A percentile compares a stretch with the other conserved stretches of the same genome.
Evolutionary conservation across 2,329 filamentous ascomycete genomes (phyloP).

Genomic region (Myotisia sp.): DNA sequence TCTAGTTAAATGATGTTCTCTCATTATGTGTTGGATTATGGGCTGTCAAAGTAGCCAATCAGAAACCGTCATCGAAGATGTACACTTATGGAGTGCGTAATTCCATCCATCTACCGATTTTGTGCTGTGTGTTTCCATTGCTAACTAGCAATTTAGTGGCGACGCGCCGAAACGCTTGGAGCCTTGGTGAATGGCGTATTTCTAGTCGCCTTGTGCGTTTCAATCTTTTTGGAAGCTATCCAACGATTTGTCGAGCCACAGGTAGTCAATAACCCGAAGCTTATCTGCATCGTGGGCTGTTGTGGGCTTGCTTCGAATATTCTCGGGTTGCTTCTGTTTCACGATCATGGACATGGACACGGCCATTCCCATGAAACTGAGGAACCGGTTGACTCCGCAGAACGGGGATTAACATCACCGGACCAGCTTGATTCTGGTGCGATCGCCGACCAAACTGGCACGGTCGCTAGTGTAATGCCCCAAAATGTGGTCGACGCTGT

Average conservation of each 20-base stretch:
- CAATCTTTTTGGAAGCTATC: conserved; percentile 89
- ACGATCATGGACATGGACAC: conserved; percentile 80
- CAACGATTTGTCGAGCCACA: conserved; percentile 86
- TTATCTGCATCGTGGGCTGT: conserved; percentile 81
- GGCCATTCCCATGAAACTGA: conserved; percentile 41
- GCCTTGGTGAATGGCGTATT: conserved; percentile 97
- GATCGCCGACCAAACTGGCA: conserved; percentile 44
- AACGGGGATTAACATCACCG: too few species aligned
- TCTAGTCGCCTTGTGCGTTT: conserved; percentile 86
- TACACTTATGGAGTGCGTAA: conserved; percentile 80
- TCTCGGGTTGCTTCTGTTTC: conserved; percentile 75
- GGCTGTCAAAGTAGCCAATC: conserved; percentile 81
- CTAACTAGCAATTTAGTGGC: conserved; percentile 50
- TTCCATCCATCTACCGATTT: conserved; percentile 5
- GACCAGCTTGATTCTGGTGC: conserved; percentile 19
- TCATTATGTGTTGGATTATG: conserved; percentile 84
- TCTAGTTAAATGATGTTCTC: conserved; percentile 85
- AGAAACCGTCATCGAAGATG: conserved; percentile 65
- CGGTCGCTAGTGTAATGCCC: conserved; percentile 48
- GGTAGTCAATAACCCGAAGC: conserved; percentile 65
- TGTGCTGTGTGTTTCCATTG: too few species aligned
- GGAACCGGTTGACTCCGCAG: too few species aligned
- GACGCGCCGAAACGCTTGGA: conserved; percentile 90
- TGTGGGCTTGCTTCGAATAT: conserved; percentile 79
- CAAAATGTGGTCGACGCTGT: conserved; percentile 44